Conservation (phyloP, 1,139 yeast genomes). For the Diutina sp. region DNA sequence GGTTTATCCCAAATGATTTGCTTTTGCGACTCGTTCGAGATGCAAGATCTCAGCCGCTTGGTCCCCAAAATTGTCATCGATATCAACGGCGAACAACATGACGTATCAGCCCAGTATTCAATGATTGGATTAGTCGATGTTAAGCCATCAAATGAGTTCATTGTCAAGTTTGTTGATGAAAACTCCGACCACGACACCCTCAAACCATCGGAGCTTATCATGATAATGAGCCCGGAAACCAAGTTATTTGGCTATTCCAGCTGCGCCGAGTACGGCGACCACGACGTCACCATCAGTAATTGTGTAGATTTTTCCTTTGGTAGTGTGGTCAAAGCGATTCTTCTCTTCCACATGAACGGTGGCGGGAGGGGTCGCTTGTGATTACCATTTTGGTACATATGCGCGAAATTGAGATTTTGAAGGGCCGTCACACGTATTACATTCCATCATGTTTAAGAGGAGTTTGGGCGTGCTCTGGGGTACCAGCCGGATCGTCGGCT, state of each 20-base stretch:
- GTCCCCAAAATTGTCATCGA: not conserved
- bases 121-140: not conserved
- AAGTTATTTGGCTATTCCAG: not conserved
- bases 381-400: not conserved
- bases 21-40: not conserved
- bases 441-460: not conserved
- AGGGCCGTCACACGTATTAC: not conserved
- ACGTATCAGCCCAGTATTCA: not conserved
- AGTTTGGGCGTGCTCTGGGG: not conserved
- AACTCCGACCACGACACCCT: not conserved
- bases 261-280: not conserved
- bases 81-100: not conserved
- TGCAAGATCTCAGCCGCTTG: not conserved
- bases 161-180: not conserved
- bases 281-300: not conserved
- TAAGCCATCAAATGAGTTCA: not conserved
- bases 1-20: not conserved
- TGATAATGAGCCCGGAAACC: not conserved
- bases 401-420: not conserved
- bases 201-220: not conserved
- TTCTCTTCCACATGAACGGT: not conserved
- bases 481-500: not conserved
- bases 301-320: not conserved
- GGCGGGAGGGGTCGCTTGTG: not conserved
- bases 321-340: not conserved